Conservation (phyloP, 192 early-diverging fungal species). For the Backusella mclennaniae region DNA sequence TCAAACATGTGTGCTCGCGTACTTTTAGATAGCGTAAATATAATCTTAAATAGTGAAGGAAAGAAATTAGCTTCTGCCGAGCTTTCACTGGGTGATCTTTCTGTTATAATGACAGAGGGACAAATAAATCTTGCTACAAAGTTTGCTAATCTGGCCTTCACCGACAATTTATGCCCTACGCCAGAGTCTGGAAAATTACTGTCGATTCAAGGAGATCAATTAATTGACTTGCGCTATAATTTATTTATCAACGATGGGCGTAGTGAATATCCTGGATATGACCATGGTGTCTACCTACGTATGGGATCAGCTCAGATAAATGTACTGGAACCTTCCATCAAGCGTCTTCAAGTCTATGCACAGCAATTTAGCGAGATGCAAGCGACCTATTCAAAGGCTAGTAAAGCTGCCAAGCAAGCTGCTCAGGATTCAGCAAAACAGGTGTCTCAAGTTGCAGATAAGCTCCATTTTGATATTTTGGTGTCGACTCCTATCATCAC, state of each 20-base stretch:
- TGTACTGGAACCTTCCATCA: conserved; percentile 74
- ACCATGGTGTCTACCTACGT: conserved; percentile 56
- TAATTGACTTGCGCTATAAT: conserved; percentile 72
- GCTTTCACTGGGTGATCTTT: conserved; percentile 56
- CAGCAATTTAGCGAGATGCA: conserved; percentile 71
- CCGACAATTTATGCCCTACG: conserved; percentile 49
- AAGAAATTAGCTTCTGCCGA: conserved; percentile 55
- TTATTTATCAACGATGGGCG: conserved; percentile 51
- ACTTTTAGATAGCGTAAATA: conserved; percentile 38
- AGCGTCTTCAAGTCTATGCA: conserved; percentile 54
- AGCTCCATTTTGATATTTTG: conserved; percentile 68
- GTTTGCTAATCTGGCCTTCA: conserved; percentile 68
- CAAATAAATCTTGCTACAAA: conserved; percentile 63
- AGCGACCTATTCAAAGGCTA: conserved; percentile 72
- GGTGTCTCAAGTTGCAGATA: conserved; percentile 60
- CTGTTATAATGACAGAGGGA: conserved; percentile 54
- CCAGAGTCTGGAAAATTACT: conserved; percentile 44
- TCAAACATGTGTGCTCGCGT: conserved; percentile 68
- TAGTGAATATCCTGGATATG: conserved; percentile 67
- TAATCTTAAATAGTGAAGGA: conserved; percentile 60
- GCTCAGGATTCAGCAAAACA: conserved; percentile 61
- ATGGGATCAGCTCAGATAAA: conserved; percentile 65
- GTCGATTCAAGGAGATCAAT: conserved; percentile 70
- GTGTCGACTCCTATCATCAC: conserved; percentile 73
- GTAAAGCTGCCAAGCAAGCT: conserved; percentile 70